Evolutionary conservation across 2,329 filamentous ascomycete genomes (phyloP).

Genomic region (Ophiocordyceps camponoti-rufipedis): DNA sequence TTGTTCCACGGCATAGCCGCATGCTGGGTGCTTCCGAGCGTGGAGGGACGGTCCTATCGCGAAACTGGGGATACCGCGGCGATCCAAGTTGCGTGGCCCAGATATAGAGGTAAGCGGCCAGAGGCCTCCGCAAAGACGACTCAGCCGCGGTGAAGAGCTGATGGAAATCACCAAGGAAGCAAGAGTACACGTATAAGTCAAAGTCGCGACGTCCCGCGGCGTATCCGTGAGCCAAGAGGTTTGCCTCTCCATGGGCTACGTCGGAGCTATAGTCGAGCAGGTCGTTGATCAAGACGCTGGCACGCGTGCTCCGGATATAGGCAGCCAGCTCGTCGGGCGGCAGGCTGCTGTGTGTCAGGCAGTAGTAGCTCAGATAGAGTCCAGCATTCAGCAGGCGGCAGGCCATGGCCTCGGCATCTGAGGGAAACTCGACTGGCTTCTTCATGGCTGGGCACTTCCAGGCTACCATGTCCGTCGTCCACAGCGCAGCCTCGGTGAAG

Average conservation of each 20-base stretch:
- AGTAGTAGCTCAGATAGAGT: not conserved
- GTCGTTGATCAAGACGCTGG: not conserved
- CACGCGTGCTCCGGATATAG: not conserved
- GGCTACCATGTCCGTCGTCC: not conserved
- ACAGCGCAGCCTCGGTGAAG: not conserved
- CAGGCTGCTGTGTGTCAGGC: not conserved
- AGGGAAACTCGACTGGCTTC: not conserved
- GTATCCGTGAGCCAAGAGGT: not conserved
- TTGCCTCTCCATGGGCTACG: not conserved
- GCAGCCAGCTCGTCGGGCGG: not conserved
- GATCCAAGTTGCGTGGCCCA: not conserved
- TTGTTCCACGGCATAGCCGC: not conserved
- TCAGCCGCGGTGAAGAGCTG: not conserved
- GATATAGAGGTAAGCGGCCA: not conserved
- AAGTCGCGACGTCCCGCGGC: not conserved
- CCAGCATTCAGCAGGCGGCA: not conserved
- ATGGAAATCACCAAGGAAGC: not conserved
- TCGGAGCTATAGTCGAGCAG: not conserved
- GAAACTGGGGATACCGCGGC: not conserved
- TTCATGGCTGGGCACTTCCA: not conserved
- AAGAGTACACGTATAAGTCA: not conserved
- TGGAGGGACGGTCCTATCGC: not conserved
- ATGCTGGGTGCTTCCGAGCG: not conserved
- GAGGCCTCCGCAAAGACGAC: not conserved
- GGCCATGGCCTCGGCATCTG: not conserved